Percentiles rank a stretch among this genome's conserved stretches.
phyloP scores from a whole-genome alignment of 2,329 filamentous ascomycete species.

The Fusarium sp. region DNA sequence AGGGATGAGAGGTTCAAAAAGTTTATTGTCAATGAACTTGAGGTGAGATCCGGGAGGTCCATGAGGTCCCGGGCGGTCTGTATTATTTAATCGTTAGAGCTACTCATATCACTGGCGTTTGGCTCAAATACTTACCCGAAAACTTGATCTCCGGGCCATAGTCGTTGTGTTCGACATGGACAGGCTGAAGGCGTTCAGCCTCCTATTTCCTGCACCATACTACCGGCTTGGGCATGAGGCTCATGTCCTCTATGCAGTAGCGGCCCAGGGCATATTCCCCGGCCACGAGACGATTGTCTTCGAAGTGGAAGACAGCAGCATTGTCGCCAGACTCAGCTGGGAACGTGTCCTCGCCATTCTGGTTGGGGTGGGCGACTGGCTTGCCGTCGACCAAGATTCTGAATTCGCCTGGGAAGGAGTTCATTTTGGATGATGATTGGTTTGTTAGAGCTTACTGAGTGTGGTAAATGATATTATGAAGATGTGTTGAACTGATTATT shows the following conservation, averaged over 20 bases:
- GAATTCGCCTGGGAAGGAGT: conserved; percentile 2
- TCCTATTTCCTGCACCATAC: background rate
- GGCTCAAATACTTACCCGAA: background rate
- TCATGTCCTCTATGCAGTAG: background rate
- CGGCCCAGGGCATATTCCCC: conserved; percentile 20
- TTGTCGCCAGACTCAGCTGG: conserved; percentile 6
- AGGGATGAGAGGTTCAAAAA: background rate
- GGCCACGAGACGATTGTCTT: background rate
- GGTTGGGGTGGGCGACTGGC: conserved; percentile 1
- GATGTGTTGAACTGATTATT: background rate
- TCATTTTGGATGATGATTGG: conserved; percentile 1
- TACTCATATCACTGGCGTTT: accelerated
- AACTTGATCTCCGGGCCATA: conserved; percentile 1
- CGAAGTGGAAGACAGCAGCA: conserved; percentile 18
- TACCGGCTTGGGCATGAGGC: conserved; percentile 16
- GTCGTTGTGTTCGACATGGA: background rate
- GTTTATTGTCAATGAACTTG: background rate
- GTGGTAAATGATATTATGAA: background rate
- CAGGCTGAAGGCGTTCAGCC: background rate
- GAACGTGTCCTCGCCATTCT: background rate
- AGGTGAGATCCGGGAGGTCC: background rate
- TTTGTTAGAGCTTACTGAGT: background rate
- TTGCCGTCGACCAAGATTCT: conserved; percentile 21
- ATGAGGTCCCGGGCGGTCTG: background rate
- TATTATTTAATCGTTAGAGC: background rate